phyloP scores from a whole-genome alignment of 2,329 filamentous ascomycete genomes.

The Clarireedia hainanense region DNA sequence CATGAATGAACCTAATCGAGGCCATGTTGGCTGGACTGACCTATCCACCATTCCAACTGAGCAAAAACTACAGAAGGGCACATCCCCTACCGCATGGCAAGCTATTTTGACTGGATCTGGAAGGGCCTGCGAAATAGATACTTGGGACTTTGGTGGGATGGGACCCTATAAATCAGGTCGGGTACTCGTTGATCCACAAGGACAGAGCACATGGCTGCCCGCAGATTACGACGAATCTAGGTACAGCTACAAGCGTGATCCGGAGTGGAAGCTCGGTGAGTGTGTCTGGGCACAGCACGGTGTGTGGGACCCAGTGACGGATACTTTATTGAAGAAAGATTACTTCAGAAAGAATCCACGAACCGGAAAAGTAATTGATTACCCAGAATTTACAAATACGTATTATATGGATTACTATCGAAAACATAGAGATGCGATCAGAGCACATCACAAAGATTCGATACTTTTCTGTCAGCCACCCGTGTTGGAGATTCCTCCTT shows the following conservation, averaged over 20 bases:
- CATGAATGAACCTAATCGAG: conserved; percentile 89
- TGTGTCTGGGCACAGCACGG: conserved; percentile 97
- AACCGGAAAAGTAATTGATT: conserved; percentile 67
- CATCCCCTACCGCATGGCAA: conserved; percentile 90
- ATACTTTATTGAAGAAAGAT: conserved; percentile 71
- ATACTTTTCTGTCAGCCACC: conserved; percentile 90
- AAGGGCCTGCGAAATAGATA: conserved; percentile 79
- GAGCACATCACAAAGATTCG: conserved; percentile 66
- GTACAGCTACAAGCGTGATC: conserved; percentile 86
- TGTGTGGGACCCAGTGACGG: conserved; percentile 78
- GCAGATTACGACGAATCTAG: conserved; percentile 74
- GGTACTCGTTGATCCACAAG: conserved; percentile 78
- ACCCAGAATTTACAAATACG: conserved; percentile 79
- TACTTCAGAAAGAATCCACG: conserved; percentile 78
- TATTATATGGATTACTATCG: conserved; percentile 88
- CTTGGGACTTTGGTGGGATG: conserved; percentile 88
- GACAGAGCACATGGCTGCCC: conserved; percentile 76
- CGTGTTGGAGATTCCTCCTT: conserved; percentile 83
- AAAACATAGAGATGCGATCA: conserved; percentile 65
- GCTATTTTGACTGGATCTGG: conserved; percentile 87
- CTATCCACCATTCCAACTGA: conserved; percentile 75
- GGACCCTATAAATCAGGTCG: conserved; percentile 86
- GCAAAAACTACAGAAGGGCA: conserved; percentile 87
- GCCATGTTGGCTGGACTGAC: conserved; percentile 76
- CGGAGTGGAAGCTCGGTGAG: conserved; percentile 85